Percentiles rank a stretch among this genome's conserved stretches.
These are phyloP conservation scores for Arthroderma sp. DNA, from an alignment of 2,329 filamentous ascomycete species.

Conservation along the genomic window DNA sequence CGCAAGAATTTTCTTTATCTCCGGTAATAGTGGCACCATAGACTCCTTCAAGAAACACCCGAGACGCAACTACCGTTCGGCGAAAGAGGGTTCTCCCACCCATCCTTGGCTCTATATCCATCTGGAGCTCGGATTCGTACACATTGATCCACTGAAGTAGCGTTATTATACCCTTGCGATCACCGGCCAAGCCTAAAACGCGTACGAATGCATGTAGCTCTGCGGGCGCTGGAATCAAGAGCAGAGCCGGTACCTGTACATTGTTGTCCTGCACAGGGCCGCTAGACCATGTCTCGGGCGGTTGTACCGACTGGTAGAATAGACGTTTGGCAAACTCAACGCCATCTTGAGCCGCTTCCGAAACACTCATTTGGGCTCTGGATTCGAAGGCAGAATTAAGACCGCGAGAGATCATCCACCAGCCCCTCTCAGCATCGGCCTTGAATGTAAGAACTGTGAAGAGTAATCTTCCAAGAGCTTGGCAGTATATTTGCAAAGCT, in stretches of 20 bases:
- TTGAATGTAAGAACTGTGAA: no score
- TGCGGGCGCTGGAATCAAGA: conserved; percentile 26
- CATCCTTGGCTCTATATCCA: conserved; percentile 21
- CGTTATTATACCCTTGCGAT: conserved; percentile 27
- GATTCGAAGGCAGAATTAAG: no score
- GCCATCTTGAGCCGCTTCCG: conserved; percentile 20
- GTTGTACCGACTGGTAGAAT: conserved; percentile 25
- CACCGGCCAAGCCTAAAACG: conserved; percentile 27
- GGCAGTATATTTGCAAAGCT: no score
- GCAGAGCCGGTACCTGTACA: conserved; percentile 17
- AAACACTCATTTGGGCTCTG: conserved; percentile 8
- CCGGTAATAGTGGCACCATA: no score
- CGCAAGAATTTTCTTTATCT: conserved; percentile 4
- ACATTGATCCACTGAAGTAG: conserved; percentile 31
- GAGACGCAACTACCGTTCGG: conserved; percentile 26
- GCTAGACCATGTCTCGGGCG: not conserved
- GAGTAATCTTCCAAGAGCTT: no score
- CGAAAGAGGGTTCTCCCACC: conserved; percentile 28
- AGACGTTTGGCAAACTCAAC: conserved; percentile 21
- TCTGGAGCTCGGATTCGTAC: conserved; percentile 20
- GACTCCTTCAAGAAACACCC: conserved; percentile 27
- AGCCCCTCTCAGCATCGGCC: no score
- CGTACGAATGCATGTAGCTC: conserved; percentile 31
- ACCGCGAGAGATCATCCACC: no score
- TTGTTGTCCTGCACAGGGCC: not conserved